Base-by-base conservation (phyloP, 1,139 yeast genomes). In the Lodderomyces metapsilosis region DNA sequence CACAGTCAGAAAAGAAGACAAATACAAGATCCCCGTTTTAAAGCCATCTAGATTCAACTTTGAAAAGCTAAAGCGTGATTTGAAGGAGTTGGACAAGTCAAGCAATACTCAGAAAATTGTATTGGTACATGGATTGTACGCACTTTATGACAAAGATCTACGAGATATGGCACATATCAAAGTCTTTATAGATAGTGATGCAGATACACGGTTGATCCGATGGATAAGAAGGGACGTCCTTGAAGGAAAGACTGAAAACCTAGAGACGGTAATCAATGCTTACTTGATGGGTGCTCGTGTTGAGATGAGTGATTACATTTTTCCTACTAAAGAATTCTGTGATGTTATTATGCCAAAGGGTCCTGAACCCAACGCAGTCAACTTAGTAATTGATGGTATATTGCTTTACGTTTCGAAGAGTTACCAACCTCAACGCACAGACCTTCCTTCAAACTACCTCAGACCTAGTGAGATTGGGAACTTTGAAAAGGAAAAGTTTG, bases 271-370 rank as follows among this genome's bases (percentile, higher is more conserved):
- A 22, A 61, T 89, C 23, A 76, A 77, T 44, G 57, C 73, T 23
- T 89, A 89, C 57, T 60, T 89, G 49, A 76, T 74, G 37, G 67
- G 73, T 10, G 78, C 89, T n/a, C 73, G 95, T 44, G 78, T 82
- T 3, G 96, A 89, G 55, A 86, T 84, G 84, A 77, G 73, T 48
- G 78, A 82, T 50, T 86, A 75, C 56, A 83, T 89, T 11, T 75
- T 75, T 36, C 88, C 87, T 25, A 88, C 96, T 2, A 84, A 85
- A 59, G 82, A 82, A 45, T 74, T 68, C 47, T 95, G 96, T 2
- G 96, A 89, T 58, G 80, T 88, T 12, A 79, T 89, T 34, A 71
- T 89, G 56, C 96, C 96, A 3, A 69, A 83, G 39, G 89, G 88
- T 1, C 82, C 85, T 3, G 82, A 79, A 38, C 65, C 72, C 21